Conservation (phyloP, 2,329 filamentous ascomycete species). For the Sporothrix humicola region DNA sequence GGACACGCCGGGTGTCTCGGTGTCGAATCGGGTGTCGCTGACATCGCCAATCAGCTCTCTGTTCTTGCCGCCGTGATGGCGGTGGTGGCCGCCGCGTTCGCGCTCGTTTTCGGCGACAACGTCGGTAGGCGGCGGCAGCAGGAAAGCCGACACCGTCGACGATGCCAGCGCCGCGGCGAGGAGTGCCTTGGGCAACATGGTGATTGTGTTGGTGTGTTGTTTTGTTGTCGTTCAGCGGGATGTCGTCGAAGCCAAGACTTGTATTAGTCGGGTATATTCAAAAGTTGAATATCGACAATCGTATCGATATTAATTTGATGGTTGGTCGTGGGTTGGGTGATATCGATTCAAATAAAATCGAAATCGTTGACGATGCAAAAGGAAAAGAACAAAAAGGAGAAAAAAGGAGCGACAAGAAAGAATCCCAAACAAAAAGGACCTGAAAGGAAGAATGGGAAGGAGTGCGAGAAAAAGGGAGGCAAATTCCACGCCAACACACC, state of each 20-base stretch:
- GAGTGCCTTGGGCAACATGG: slow-evolving; percentile 52
- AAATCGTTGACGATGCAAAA: slow-evolving; percentile 2
- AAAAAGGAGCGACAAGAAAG: slow-evolving; percentile 15
- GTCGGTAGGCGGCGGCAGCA: slow-evolving; percentile 58
- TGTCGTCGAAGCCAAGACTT: background rate
- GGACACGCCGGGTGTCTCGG: background rate
- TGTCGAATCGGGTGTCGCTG: background rate
- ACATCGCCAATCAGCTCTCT: too few relatives aligned
- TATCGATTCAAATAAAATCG: slow-evolving; percentile 8
- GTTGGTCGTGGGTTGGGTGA: background rate
- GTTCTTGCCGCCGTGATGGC: slow-evolving; percentile 5
- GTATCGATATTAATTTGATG: background rate
- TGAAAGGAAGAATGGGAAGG: background rate
- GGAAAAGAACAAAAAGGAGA: background rate
- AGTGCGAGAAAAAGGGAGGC: background rate
- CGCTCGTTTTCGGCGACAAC: slow-evolving; percentile 46
- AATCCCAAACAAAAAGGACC: background rate
- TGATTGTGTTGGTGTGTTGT: background rate
- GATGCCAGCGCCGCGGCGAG: slow-evolving; percentile 51
- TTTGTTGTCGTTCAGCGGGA: background rate
- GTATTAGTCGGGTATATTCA: background rate
- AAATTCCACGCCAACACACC: background rate
- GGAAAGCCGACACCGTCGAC: slow-evolving; percentile 52
- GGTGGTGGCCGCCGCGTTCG: background rate
- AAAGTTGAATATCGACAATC: background rate